These are phyloP conservation scores for Xylaria hypoxylon DNA, from an alignment of 2,329 filamentous ascomycete species.

Conservation along the genomic window DNA sequence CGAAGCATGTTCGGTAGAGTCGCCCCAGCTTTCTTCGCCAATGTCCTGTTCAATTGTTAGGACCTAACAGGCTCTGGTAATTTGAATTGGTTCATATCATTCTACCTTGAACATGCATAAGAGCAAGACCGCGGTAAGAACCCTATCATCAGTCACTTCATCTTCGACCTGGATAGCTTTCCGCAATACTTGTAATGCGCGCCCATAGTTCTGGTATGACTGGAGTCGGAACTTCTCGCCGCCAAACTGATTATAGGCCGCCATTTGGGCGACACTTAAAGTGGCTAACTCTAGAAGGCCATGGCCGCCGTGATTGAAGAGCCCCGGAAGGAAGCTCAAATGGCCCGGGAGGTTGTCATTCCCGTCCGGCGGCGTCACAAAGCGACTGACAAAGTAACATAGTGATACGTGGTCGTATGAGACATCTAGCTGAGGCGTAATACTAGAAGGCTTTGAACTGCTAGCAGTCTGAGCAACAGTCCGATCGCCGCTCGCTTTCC, in stretches of 20 bases:
- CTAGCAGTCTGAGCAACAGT: not conserved
- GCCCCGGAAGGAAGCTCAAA: slow-evolving; percentile 37
- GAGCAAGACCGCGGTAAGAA: slow-evolving; percentile 35
- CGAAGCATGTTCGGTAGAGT: slow-evolving; percentile 33
- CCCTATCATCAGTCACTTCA: slow-evolving; percentile 34
- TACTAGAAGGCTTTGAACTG: slow-evolving; percentile 3
- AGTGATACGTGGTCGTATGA: slow-evolving; percentile 37
- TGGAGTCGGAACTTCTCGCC: slow-evolving; percentile 32
- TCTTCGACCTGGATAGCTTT: slow-evolving; percentile 33
- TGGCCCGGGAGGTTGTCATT: slow-evolving; percentile 34
- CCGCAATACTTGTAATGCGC: slow-evolving; percentile 29
- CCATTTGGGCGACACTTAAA: slow-evolving; percentile 39
- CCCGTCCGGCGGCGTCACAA: slow-evolving; percentile 38
- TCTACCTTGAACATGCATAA: slow-evolving; percentile 39
- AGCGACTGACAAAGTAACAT: slow-evolving; percentile 37
- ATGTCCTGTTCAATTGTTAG: slow-evolving; percentile 36
- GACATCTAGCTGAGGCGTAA: slow-evolving; percentile 22
- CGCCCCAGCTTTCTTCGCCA: slow-evolving; percentile 35
- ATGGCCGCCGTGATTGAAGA: slow-evolving; percentile 32
- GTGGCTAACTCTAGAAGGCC: slow-evolving; percentile 37
- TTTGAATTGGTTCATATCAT: not conserved
- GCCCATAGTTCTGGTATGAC: slow-evolving; percentile 39
- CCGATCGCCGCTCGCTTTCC: slow-evolving; percentile 5
- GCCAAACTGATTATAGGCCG: slow-evolving; percentile 39
- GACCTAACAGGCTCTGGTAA: not conserved